Evolutionary conservation across 352 stramenopile species (phyloP).

Genomic region (Globisporangium cylindrosporum): DNA sequence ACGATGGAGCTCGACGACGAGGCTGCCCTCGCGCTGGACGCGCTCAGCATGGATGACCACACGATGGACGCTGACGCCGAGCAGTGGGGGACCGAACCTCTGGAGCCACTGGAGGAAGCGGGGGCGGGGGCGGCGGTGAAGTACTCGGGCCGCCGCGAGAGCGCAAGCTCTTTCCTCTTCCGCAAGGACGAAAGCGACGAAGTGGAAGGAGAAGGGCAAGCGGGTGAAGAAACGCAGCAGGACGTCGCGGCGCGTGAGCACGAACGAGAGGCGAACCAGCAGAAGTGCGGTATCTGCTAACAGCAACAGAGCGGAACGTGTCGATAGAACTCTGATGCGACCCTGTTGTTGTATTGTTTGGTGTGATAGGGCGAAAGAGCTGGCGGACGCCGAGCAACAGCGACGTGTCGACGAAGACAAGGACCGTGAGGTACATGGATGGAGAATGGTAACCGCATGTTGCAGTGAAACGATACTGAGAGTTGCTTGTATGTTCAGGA

Average conservation of each 20-base stretch:
- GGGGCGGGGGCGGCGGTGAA: background rate
- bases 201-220: background rate
- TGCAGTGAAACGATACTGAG: background rate
- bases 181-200: background rate
- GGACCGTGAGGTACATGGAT: constrained; percentile 33
- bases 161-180: background rate
- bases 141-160: background rate
- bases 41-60: background rate
- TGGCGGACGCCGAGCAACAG: constrained; percentile 56
- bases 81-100: background rate
- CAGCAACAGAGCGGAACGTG: no score
- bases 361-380: constrained; percentile 32
- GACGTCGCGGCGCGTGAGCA: constrained; percentile 31
- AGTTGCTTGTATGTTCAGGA: constrained; percentile 19
- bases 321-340: background rate
- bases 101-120: background rate
- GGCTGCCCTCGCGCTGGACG: background rate
- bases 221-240: constrained; percentile 34
- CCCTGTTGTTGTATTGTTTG: background rate
- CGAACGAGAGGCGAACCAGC: constrained; percentile 52
- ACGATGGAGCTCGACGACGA: background rate
- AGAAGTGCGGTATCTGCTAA: constrained; percentile 23
- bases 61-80: background rate
- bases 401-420: constrained; percentile 52
- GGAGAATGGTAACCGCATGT: background rate